Evolutionary conservation across 805 yeast genomes (phyloP).

Genomic region (Wickerhamomyces ciferrii): DNA sequence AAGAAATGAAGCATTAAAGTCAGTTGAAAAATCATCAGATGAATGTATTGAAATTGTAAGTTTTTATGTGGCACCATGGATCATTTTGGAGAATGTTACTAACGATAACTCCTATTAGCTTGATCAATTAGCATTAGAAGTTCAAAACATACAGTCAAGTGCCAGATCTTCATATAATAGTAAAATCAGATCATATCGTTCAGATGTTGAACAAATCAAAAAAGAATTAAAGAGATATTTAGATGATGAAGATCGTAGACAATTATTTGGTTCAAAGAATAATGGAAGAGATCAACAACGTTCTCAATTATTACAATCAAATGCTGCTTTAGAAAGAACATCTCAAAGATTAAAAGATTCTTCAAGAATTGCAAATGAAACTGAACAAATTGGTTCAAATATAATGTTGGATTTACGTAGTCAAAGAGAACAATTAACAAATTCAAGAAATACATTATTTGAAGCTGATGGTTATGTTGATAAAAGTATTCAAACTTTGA

Average conservation of each 20-base stretch:
- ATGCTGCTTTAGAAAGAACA: slow-evolving; percentile 75
- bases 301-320: slow-evolving; percentile 70
- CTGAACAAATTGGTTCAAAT: slow-evolving; percentile 87
- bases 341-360: slow-evolving; percentile 82
- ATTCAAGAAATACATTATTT: slow-evolving; percentile 77
- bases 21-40: slow-evolving; percentile 65
- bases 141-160: slow-evolving; percentile 75
- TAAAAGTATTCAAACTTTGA: slow-evolving; percentile 77
- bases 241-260: slow-evolving; percentile 69
- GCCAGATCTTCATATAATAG: slow-evolving; percentile 67
- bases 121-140: slow-evolving; percentile 85
- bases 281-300: slow-evolving; percentile 57
- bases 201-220: slow-evolving; percentile 56
- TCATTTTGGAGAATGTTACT: neutral
- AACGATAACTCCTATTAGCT: slow-evolving; percentile 27
- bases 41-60: slow-evolving; percentile 66
- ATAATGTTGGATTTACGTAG: slow-evolving; percentile 84
- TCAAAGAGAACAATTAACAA: slow-evolving; percentile 87
- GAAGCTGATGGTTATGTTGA: slow-evolving; percentile 95
- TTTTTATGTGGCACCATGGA: neutral
- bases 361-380: slow-evolving; percentile 86
- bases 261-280: slow-evolving; percentile 56
- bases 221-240: slow-evolving; percentile 45
- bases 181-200: slow-evolving; percentile 66
- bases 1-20: slow-evolving; percentile 49